These are phyloP conservation scores for Otatea glauca DNA, from an alignment of 176 grass and related monocot species.

Conservation along the genomic window DNA sequence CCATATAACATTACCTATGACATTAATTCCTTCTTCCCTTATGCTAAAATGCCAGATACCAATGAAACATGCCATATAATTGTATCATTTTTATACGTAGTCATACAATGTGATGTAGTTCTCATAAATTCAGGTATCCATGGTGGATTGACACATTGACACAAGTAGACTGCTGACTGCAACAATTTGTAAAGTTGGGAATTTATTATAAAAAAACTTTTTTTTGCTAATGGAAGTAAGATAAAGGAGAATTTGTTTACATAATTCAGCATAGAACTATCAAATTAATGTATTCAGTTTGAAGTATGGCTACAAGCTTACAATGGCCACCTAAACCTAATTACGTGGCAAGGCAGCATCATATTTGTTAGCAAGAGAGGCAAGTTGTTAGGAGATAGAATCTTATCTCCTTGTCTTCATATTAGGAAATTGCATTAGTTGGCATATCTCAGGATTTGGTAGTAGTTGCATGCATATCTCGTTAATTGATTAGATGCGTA, in stretches of 20 bases:
- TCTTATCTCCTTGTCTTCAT: neutral
- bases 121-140: neutral
- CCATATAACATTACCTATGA: neutral
- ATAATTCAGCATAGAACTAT: neutral
- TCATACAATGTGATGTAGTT: neutral
- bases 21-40: neutral
- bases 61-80: neutral
- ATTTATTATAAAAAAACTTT: neutral
- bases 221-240: neutral
- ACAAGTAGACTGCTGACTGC: neutral
- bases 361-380: neutral
- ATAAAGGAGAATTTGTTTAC: neutral
- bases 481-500: neutral
- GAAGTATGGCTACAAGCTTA: neutral
- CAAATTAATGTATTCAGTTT: conserved; percentile 10
- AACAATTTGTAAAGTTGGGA: neutral
- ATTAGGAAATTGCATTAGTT: too few relatives aligned
- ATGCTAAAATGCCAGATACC: neutral
- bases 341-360: neutral
- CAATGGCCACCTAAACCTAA: conserved; percentile 6
- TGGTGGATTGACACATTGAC: neutral
- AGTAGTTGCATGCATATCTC: neutral
- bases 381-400: neutral
- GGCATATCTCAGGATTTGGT: neutral
- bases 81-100: neutral